Conservation (phyloP, 2,329 filamentous ascomycete species). For the Ophiostoma himal-ulmi region DNA sequence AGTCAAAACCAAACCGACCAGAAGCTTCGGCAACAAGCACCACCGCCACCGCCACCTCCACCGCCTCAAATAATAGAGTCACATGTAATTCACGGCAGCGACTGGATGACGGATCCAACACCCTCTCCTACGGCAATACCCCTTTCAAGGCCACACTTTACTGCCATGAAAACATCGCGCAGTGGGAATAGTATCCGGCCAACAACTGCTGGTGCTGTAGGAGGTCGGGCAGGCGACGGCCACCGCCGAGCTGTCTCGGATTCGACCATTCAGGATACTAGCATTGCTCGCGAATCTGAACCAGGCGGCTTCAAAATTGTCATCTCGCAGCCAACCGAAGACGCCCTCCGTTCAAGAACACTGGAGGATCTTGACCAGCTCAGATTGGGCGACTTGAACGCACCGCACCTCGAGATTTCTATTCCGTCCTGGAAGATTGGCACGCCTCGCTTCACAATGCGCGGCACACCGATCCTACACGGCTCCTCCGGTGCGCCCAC, state of each 20-base stretch:
- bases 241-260: slow-evolving; percentile 67
- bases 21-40: slow-evolving; percentile 16
- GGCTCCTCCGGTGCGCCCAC: slow-evolving; percentile 75
- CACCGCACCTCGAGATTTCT: slow-evolving; percentile 57
- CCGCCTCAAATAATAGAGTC: neutral
- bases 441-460: slow-evolving; percentile 69
- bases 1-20: slow-evolving; percentile 24
- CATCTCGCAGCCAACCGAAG: slow-evolving; percentile 64
- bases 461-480: slow-evolving; percentile 70
- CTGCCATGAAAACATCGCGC: slow-evolving; percentile 10
- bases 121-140: slow-evolving; percentile 33
- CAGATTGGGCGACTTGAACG: slow-evolving; percentile 31
- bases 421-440: slow-evolving; percentile 84
- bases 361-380: slow-evolving; percentile 49
- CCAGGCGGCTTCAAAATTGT: slow-evolving; percentile 70
- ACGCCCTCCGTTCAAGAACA: slow-evolving; percentile 53
- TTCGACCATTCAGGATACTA: slow-evolving; percentile 65
- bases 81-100: slow-evolving; percentile 30
- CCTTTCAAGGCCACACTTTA: slow-evolving; percentile 10
- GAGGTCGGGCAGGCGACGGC: slow-evolving; percentile 25
- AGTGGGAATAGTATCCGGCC: slow-evolving; percentile 9
- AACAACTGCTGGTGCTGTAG: slow-evolving; percentile 14
- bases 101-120: slow-evolving; percentile 42
- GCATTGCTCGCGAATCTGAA: slow-evolving; percentile 48
- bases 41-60: neutral